A percentile compares a stretch with the other conserved stretches of the same genome.
Conservation (phyloP, 108 stramenopile genomes). For the Ochromonas danica region DNA sequence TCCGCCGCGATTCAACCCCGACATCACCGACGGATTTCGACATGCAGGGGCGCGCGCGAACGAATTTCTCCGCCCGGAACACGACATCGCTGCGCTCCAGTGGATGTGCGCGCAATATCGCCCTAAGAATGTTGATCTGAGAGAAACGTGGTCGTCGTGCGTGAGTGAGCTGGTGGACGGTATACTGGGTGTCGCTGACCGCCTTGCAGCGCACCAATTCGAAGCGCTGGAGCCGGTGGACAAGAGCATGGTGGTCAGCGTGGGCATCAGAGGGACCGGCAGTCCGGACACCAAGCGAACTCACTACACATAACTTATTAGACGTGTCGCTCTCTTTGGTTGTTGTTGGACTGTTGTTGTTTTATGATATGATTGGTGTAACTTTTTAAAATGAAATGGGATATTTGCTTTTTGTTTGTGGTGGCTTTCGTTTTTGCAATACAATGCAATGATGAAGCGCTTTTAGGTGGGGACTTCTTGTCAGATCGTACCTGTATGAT, state of each 20-base stretch:
- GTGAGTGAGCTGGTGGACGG: background rate
- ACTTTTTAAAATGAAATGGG: too few relatives aligned
- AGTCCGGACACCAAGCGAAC: background rate
- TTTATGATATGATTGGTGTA: too few relatives aligned
- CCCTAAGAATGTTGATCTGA: background rate
- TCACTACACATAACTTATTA: too few relatives aligned
- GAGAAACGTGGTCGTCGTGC: conserved; percentile 1
- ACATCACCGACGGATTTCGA: conserved; percentile 1
- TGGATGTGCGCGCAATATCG: background rate
- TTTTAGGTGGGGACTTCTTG: too few relatives aligned
- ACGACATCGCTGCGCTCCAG: background rate
- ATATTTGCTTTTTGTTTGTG: too few relatives aligned
- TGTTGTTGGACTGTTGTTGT: too few relatives aligned
- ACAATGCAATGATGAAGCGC: too few relatives aligned
- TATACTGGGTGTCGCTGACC: background rate
- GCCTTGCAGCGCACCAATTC: background rate
- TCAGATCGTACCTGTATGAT: too few relatives aligned
- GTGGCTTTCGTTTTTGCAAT: too few relatives aligned
- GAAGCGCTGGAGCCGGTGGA: conserved; percentile 4
- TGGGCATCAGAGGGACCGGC: background rate
- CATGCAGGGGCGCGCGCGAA: background rate
- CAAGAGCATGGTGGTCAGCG: background rate
- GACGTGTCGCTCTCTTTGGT: too few relatives aligned
- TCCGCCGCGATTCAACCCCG: background rate
- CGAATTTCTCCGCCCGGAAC: background rate